phyloP scores from a whole-genome alignment of 768 basidiomycete species.

The Hericium coralloides region DNA sequence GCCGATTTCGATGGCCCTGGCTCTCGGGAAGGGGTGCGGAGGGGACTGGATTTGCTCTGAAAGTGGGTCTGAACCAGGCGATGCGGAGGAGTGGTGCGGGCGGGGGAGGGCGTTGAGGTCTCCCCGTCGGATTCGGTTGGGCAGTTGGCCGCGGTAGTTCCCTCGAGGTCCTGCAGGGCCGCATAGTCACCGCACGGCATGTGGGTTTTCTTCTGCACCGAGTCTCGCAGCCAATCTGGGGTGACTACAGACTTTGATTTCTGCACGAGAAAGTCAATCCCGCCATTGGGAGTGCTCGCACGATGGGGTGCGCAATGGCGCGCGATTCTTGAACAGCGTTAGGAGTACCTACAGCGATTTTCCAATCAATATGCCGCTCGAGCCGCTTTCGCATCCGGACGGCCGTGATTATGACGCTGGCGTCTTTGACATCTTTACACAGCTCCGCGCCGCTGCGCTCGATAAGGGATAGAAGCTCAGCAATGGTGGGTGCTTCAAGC shows the following conservation, averaged over 20 bases:
- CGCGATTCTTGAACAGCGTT: background rate
- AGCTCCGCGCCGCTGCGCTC: conserved; percentile 24
- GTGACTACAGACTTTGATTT: conserved; percentile 59
- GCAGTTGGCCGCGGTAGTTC: conserved; percentile 37
- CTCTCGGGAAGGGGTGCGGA: background rate
- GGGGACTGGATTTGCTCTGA: background rate
- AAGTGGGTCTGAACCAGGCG: background rate
- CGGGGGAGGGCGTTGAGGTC: background rate
- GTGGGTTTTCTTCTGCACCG: conserved; percentile 32
- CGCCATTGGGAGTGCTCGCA: background rate
- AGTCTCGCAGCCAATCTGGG: conserved; percentile 63
- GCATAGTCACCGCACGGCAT: conserved; percentile 49
- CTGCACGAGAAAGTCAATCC: conserved; percentile 24
- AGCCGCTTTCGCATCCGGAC: conserved; percentile 59
- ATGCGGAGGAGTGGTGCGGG: background rate
- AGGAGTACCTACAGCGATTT: conserved; percentile 44
- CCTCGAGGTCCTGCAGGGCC: conserved; percentile 42
- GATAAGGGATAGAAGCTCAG: conserved; percentile 21
- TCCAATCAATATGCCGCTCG: conserved; percentile 61
- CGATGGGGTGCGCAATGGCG: background rate
- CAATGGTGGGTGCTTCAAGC: conserved; percentile 16
- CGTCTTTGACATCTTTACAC: conserved; percentile 33
- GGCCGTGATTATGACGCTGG: conserved; percentile 59
- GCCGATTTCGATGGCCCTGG: background rate
- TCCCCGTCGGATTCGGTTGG: conserved; percentile 22